Conservation (phyloP, 2,329 filamentous ascomycete genomes). For the Diaporthe ampelina region DNA sequence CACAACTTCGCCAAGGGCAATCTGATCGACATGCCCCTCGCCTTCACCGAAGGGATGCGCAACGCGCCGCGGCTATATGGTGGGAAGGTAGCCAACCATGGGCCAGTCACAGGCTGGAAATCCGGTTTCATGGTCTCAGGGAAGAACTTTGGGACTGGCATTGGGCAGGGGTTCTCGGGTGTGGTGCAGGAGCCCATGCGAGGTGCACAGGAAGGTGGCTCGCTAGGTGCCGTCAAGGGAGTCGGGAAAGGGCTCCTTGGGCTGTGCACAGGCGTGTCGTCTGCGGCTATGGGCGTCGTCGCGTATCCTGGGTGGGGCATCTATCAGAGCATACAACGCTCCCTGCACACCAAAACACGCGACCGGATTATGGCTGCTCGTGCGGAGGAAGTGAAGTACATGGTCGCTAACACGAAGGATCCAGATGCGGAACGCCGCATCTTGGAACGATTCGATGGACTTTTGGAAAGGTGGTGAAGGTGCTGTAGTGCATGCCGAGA, state of each 20-base stretch:
- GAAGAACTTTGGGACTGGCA: not conserved
- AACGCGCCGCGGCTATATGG: constrained; percentile 5
- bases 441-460: not conserved
- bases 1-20: constrained; percentile 11
- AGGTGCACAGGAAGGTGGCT: not conserved
- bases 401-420: not conserved
- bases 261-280: not conserved
- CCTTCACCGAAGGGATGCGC: not conserved
- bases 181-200: constrained; percentile 4
- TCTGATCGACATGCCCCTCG: constrained; percentile 11
- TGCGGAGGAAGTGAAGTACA: not conserved
- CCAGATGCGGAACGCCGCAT: not conserved
- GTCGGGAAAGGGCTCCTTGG: not conserved
- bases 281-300: constrained; percentile 5
- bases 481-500: too few species aligned
- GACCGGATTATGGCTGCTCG: constrained; percentile 3
- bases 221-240: not conserved
- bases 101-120: not conserved
- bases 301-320: constrained; percentile 4
- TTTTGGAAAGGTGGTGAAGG: not conserved
- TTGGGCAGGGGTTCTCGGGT: not conserved
- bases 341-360: constrained; percentile 6
- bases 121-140: not conserved
- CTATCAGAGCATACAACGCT: constrained; percentile 16
- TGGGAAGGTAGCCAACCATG: not conserved